Base-by-base conservation (phyloP, 2,329 filamentous ascomycete species). In the Fusarium globosum region DNA sequence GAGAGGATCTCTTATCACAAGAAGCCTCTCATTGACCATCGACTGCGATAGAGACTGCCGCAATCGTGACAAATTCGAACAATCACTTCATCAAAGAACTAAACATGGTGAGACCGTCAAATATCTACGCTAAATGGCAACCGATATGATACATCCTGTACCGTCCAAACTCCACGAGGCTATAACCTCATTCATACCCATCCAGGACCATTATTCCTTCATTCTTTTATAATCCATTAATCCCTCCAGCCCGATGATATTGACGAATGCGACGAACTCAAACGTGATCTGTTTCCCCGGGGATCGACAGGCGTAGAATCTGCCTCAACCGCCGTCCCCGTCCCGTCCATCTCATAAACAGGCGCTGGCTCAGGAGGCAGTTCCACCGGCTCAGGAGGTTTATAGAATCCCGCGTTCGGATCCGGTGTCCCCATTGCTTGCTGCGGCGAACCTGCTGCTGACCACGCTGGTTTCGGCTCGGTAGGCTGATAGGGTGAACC, bases 281-380 rank as follows among this genome's bases (percentile, higher is more conserved):
- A n/a, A 2, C 51, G 51, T 11, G 51, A 41, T 14, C 51, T 55
- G 10, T 38, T 28, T 5, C 23, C 51, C 15, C 51, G 35, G 16
- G 51, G 23, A n/a, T 68, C 64, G 12, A 68, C 49, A 16, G 72
- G 72, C 3, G 60, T 62, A 28, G 60, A 57, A 12, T 57, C 61
- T 71, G 72, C 65, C 59, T 79, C 78, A 7, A 69, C 51, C n/a
- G 51, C 52, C 5, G 55, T 38, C 1, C 61, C 52, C 6, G 69
- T 69, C 1, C 76, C 72, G 8, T 79, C 77, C 77, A 80, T 78
- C 69, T 80, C 77, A 8, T 68, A 75, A 13, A 74, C 52, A 23
- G 58, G 43, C 15, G 41, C 61, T 6, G 56, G 71, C 7, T 68
- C 57, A 8, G 72, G 69, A 1, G 74, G 65, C 30, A 77, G 20